Evolutionary conservation across 225 moss, liverwort and hornwort genomes (phyloP), one percentile per base, ranked within the genome.

Genomic region (Polytrichum commune): DNA sequence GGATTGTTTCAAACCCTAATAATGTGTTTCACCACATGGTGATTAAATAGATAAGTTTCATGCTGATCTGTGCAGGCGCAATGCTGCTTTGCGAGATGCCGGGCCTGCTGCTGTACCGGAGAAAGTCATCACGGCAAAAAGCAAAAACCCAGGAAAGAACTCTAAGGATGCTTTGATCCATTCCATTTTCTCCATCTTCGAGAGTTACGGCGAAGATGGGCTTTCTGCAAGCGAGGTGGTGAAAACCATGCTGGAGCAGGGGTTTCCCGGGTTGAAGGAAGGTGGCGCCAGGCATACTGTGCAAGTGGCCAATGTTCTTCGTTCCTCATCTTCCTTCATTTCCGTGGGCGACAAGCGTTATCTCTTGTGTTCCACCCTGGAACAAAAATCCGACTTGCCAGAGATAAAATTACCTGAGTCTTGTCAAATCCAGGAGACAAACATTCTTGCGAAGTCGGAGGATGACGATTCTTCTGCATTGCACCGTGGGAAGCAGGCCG

Each of bases 211-310:
- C 19, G 71, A 78, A 68, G 62, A 68, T 19, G 83, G 81, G 19
- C 86, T 86, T 20, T 82, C 83, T 2, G 86, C 87, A 8, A 87
- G 87, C 71, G 79, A 87, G 32, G 87, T 87, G 38, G 87, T 87
- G 67, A 74, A 68, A 57, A 76, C 79, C 29, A 87, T 87, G 87
- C 29, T 81, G 67, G 83, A 81, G 3, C 81, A 84, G 27, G 8
- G 18, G 18, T 69, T 87, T 5, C 83, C 87, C 4, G 87, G 87
- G 19, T 83, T 87, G 63, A 87, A 87, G 71, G 83, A 87, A 60
- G 87, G 87, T 29, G 87, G 87, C 55, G 83, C 87, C 28, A 65
- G 87, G 54, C 87, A 87, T 69, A 87, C 87, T 1, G 87, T 87
- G 69, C 87, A 87, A 64, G 87, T 83, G 25, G 87, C 87, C 63